These are phyloP conservation scores for Cystofilobasidium bisporidii DNA, from an alignment of 768 basidiomycete species.

Conservation along the genomic window DNA sequence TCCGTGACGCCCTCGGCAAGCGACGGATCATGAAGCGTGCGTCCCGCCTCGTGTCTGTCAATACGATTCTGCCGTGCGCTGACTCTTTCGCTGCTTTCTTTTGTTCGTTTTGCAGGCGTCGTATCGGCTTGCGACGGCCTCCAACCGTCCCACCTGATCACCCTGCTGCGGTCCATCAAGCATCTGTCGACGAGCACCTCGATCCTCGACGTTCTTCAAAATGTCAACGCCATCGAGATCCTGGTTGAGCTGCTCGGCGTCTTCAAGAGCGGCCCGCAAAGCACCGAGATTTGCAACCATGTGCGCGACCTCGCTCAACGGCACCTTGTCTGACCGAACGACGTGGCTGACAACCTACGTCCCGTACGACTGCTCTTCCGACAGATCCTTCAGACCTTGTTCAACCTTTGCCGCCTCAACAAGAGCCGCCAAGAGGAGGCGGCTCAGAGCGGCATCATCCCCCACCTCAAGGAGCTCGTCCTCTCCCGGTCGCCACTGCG, in stretches of 20 bases:
- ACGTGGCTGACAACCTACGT: too few species aligned
- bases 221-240: slow-evolving; percentile 87
- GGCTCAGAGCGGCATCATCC: slow-evolving; percentile 88
- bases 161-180: slow-evolving; percentile 87
- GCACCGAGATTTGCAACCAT: slow-evolving; percentile 90
- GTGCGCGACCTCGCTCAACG: slow-evolving; percentile 39
- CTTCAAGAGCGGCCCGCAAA: slow-evolving; percentile 65
- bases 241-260: slow-evolving; percentile 76
- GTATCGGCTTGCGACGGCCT: slow-evolving; percentile 77
- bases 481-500: slow-evolving; percentile 82
- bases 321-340: too few species aligned
- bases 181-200: slow-evolving; percentile 89
- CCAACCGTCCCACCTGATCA: slow-evolving; percentile 76
- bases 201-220: slow-evolving; percentile 84
- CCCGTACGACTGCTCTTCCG: neutral
- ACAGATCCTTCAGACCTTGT: slow-evolving; percentile 77
- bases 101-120: slow-evolving; percentile 50
- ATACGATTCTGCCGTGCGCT: neutral
- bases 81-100: neutral
- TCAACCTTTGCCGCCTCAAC: slow-evolving; percentile 88
- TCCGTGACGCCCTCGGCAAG: slow-evolving; percentile 82
- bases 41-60: too few species aligned
- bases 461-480: slow-evolving; percentile 79
- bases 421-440: slow-evolving; percentile 94
- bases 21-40: slow-evolving; percentile 78